These are phyloP conservation scores for Plenodomus lindquistii DNA, from an alignment of 2,329 filamentous ascomycete species.

Conservation along the genomic window DNA sequence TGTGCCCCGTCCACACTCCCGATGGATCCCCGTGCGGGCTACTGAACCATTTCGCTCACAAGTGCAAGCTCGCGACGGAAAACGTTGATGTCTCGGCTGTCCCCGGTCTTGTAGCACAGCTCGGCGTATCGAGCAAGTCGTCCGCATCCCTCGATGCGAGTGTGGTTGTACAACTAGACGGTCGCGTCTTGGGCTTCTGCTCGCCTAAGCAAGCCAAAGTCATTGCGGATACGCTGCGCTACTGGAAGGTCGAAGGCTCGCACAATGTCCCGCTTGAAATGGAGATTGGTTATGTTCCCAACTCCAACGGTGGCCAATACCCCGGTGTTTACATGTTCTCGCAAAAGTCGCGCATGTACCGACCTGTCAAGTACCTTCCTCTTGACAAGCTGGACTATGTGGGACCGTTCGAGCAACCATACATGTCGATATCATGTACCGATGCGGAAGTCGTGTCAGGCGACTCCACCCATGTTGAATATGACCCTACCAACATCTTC, in stretches of 20 bases:
- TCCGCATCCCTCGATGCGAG: conserved; percentile 81
- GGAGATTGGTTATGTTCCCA: conserved; percentile 89
- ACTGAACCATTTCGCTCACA: conserved; percentile 92
- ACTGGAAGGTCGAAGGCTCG: conserved; percentile 92
- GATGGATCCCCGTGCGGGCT: conserved; percentile 95
- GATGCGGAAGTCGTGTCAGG: conserved; percentile 85
- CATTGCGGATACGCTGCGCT: conserved; percentile 83
- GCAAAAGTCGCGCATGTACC: conserved; percentile 79
- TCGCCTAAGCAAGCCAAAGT: conserved; percentile 78
- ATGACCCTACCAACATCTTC: conserved; percentile 92
- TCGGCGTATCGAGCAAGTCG: conserved; percentile 77
- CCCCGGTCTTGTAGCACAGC: conserved; percentile 72
- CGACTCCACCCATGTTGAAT: conserved; percentile 90
- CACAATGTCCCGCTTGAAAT: conserved; percentile 80
- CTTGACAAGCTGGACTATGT: conserved; percentile 85
- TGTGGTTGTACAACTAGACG: conserved; percentile 88
- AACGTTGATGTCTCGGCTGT: conserved; percentile 74
- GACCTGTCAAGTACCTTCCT: conserved; percentile 89
- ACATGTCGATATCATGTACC: conserved; percentile 96
- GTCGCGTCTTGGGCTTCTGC: conserved; percentile 87
- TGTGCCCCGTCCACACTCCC: conserved; percentile 96
- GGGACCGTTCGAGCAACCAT: conserved; percentile 93
- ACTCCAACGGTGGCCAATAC: conserved; percentile 89
- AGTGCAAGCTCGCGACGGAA: conserved; percentile 84
- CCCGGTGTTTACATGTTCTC: conserved; percentile 95